Evolutionary conservation across 2,329 filamentous ascomycete genomes (phyloP).

Genomic region (Aspergillus sp.): DNA sequence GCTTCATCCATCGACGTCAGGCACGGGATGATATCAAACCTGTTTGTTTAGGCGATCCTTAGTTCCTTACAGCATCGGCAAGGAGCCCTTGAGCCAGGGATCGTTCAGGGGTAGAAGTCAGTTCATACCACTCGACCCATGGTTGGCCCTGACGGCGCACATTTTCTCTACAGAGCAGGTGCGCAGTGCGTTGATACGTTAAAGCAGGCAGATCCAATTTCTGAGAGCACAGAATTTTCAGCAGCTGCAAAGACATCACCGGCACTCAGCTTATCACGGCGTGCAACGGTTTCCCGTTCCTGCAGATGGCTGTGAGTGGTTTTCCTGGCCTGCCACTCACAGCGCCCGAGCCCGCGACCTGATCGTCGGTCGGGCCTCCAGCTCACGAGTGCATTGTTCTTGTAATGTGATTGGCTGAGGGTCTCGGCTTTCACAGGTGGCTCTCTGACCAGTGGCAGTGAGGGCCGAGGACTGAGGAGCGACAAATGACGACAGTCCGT

Average conservation of each 20-base stretch:
- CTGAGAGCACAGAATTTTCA: neutral
- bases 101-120: conserved; percentile 3
- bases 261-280: neutral
- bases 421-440: neutral
- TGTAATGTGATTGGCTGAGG: neutral
- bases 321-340: neutral
- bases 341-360: neutral
- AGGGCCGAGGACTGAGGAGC: neutral
- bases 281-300: neutral
- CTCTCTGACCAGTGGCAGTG: neutral
- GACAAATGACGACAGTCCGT: too few relatives aligned
- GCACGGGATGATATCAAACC: conserved; percentile 5
- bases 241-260: neutral
- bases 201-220: neutral
- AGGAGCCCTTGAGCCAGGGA: conserved; percentile 2
- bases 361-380: neutral
- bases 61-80: conserved; percentile 5
- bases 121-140: neutral
- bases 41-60: conserved; percentile 7
- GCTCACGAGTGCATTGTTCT: neutral
- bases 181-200: neutral
- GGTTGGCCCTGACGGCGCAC: neutral
- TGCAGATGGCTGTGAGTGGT: neutral
- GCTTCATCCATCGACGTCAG: neutral
- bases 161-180: neutral